Evolutionary conservation across 305 asterid species (phyloP), one percentile per base, ranked within the genome.

Genomic region (Caryopteris hybrid): DNA sequence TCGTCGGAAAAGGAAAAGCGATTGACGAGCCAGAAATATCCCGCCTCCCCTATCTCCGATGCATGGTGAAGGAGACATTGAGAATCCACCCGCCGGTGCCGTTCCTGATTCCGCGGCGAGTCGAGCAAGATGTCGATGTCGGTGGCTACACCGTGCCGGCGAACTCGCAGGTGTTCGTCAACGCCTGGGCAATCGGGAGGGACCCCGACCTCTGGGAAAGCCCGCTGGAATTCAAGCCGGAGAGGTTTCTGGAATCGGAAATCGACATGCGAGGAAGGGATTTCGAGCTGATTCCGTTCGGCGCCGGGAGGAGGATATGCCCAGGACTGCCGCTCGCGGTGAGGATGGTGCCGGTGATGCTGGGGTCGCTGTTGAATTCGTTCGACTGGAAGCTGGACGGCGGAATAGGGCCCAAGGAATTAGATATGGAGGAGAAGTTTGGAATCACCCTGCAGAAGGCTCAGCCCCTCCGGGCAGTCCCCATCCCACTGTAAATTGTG

Each of bases 221-320:
- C 2, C 84, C 88, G 7, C 59, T 79, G 33, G 78, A 58, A 31
- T 83, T 85, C 75, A 74, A 79, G 25, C 89, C 89, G 5, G 85
- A 83, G 66, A 74, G 87, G 41, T 86, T 81, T 39, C 27, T 73
- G n/a, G 83, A 74, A 0, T 77, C 89, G 0, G 85, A 81, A 23
- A 4, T 79, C 25, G 86, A 85, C 51, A 38, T 79, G 71, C 63
- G 76, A 6, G 92, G 85, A 18, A 39, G 68, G 45, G 81, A 83
- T 45, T 83, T 81, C 71, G 92, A 81, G 80, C 75, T 86, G 41
- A 71, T 83, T 10, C 89, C 92, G 1, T 86, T 83, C 39, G 87
- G 92, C 13, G 87, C 83, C 2, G 89, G 88, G n/a, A 53, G 88
- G 20, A 74, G 91, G 77, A 85, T 87, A 4, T 87, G 90, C 80